A percentile compares a stretch with the other conserved stretches of the same genome.
These are phyloP conservation scores for Cladophialophora exuberans DNA, from an alignment of 2,329 filamentous ascomycete species.

Conservation along the genomic window DNA sequence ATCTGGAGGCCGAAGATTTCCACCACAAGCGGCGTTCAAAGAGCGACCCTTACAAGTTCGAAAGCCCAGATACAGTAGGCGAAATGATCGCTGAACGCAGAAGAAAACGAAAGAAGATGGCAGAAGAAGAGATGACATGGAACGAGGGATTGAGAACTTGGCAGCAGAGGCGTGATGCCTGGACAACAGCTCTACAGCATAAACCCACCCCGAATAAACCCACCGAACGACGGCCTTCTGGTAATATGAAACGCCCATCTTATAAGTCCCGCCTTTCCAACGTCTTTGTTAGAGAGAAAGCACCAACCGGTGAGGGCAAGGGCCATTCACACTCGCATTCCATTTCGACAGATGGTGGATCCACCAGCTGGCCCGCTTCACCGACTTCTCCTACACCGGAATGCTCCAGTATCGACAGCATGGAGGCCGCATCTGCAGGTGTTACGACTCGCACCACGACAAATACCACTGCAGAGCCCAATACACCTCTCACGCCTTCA, in stretches of 20 bases:
- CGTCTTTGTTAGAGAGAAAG: slow-evolving; percentile 2
- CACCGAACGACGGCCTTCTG: slow-evolving; percentile 7
- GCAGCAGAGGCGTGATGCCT: slow-evolving; percentile 74
- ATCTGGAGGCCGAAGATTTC: slow-evolving; percentile 24
- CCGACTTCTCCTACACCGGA: slow-evolving; percentile 15
- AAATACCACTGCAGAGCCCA: slow-evolving; percentile 3
- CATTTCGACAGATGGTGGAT: slow-evolving; percentile 1
- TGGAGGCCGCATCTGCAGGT: slow-evolving; percentile 4
- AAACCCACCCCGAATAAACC: slow-evolving; percentile 17
- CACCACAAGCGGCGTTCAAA: slow-evolving; percentile 11
- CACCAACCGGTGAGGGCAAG: too few species aligned
- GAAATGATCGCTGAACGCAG: slow-evolving; percentile 53
- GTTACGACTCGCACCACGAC: slow-evolving; percentile 1
- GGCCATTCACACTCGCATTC: background rate
- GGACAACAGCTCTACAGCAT: slow-evolving; percentile 71
- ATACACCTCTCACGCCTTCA: slow-evolving; percentile 31
- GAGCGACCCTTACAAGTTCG: slow-evolving; percentile 42
- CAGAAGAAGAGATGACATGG: slow-evolving; percentile 70
- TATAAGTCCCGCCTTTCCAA: slow-evolving; percentile 22
- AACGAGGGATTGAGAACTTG: slow-evolving; percentile 84
- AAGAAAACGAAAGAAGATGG: slow-evolving; percentile 59
- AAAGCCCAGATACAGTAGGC: slow-evolving; percentile 45
- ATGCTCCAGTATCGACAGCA: slow-evolving; percentile 18
- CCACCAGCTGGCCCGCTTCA: slow-evolving; percentile 5
- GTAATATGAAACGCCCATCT: slow-evolving; percentile 4